These are phyloP conservation scores for Acanthamoeba sp. DNA, from an alignment of 208 protist species.

Conservation along the genomic window DNA sequence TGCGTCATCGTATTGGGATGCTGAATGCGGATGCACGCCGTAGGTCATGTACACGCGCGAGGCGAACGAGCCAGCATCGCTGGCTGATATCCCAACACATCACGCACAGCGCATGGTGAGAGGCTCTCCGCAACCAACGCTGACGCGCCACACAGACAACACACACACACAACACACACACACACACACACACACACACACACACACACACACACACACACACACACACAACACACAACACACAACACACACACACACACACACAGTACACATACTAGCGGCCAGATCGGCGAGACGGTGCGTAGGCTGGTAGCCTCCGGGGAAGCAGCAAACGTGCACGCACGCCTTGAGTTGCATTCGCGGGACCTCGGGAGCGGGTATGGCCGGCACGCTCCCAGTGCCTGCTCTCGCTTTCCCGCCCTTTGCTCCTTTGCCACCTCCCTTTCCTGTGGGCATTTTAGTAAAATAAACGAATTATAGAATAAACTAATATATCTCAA, in stretches of 20 bases:
- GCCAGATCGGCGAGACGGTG: background rate
- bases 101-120: no score
- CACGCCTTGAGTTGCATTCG: background rate
- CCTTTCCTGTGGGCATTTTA: no score
- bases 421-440: background rate
- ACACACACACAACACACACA: no score
- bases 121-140: no score
- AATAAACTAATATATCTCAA: background rate
- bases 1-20: background rate
- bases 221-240: no score
- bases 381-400: background rate
- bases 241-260: no score
- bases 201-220: no score
- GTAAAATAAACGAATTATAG: no score
- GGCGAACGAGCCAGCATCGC: background rate
- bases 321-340: constrained; percentile 21
- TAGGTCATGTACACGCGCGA: constrained; percentile 24
- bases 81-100: background rate
- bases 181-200: background rate
- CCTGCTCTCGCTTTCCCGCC: no score
- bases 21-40: constrained; percentile 13
- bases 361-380: background rate
- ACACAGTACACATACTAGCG: background rate
- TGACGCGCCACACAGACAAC: no score
- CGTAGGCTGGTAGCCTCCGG: background rate